Evolutionary conservation across 768 basidiomycete species (phyloP), one percentile per base, ranked within the genome.

Genomic region (Macrolepiota fuliginosa): DNA sequence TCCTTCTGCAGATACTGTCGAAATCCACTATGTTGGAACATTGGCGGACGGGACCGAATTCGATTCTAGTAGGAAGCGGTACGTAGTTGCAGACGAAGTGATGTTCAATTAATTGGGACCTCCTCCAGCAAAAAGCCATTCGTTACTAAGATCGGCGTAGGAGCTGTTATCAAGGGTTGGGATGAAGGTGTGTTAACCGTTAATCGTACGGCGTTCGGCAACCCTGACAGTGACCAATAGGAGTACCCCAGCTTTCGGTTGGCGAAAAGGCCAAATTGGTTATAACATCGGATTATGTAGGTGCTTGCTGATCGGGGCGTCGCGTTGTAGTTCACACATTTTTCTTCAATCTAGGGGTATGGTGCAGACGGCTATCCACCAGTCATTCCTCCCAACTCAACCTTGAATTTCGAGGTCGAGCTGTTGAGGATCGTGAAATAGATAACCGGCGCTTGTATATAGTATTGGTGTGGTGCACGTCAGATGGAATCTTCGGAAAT

Each of bases 121-220:
- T 13, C 27, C 45, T 61, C 25, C 71, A 91, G 92, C 40, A 76
- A 78, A 0, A 2, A 3, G 0, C 83, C 91, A 1, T 94, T 94
- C 71, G 67, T 73, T 63, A 91, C 90, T 2, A 69, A 83, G 70
- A 93, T 94, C 64, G 91, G 93, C 49, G 77, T 85, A 19, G 90
- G 91, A 7, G 86, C 88, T 69, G 93, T 96, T 51, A 94, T 96
- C 76, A 89, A 81, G 69, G 91, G 93, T 32, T 95, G 92, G 94
- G 93, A 94, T 69, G 91, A 94, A 72, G 93, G 94, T 88, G 65
- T 67, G 81, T 74, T 37, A 27, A 46, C 37, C 50, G n/a, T 25
- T 9, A 5, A 54, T 29, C 9, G 15, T 51, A 22, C 27, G 17
- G 40, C 1, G 5, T 42, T 37, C 46, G 6, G 10, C 9, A 32